Evolutionary conservation across 257 asterid genomes (phyloP), one percentile per base, ranked within the genome.

Genomic region (Misopates orontium): DNA sequence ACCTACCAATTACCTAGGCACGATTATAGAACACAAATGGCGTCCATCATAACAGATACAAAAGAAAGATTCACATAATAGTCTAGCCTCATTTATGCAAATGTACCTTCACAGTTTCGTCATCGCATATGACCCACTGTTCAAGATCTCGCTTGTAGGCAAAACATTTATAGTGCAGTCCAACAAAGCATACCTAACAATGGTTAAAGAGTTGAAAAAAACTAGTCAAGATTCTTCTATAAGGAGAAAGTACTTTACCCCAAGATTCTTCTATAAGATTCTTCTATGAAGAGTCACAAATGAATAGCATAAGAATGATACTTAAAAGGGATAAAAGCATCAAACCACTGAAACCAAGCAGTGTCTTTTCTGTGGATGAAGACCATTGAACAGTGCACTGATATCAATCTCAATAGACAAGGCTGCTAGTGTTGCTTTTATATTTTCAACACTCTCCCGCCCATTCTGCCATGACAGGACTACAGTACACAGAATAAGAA

Each of bases 401-500:
- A 87, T 71, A 78, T 93, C 97, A 73, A 90, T 81, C 78, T 84
- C 95, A 63, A 95, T 93, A 52, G 96, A 84, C 56, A 93, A 81
- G 62, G 95, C 87, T 56, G 83, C 70, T 76, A 93, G 70, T 67
- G 99, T 90, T n/a, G 85, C 84, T 70, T 32, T 84, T 74, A 93
- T 93, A 71, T 86, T 92, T 60, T 80, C 86, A 58, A 85, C 86
- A 51, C 82, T 84, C 84, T 93, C 99, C 24, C 95, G 67, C 32
- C 92, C 84, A 79, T 87, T 86, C 78, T 93, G 96, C 99, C 99
- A 93, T 39, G 97, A 97, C 72, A 93, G 62, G 64, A 87, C 99
- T 93, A 82, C 71, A 83, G 65, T 41, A 59, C 63, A 55, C 72
- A 71, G 70, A 65, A 64, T n/a, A 4, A 52, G 56, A 51, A 64